Percentiles rank a stretch among this genome's conserved stretches.
These are phyloP conservation scores for Backusella luteola DNA, from an alignment of 192 early-diverging fungal genomes.

Conservation along the genomic window DNA sequence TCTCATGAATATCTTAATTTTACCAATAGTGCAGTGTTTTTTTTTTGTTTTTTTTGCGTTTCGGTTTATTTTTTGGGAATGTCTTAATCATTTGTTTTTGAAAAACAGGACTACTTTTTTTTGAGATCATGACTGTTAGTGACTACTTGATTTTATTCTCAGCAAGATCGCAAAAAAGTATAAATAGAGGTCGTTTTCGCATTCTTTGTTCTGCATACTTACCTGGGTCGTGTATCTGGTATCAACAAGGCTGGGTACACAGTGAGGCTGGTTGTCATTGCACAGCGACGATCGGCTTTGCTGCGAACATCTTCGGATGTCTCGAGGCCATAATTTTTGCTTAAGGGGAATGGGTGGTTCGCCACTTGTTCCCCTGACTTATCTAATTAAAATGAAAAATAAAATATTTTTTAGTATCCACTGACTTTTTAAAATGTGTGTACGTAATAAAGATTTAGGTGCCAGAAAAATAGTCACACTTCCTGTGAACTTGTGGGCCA, in stretches of 20 bases:
- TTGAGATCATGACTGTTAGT: neutral
- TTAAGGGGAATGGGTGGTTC: slow-evolving; percentile 20
- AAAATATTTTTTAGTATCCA: neutral
- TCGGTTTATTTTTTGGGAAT: neutral
- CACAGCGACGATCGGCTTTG: slow-evolving; percentile 23
- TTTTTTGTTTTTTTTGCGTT: no score
- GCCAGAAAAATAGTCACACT: neutral
- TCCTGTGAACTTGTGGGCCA: neutral
- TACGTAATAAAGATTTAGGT: no score
- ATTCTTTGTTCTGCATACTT: slow-evolving; percentile 22
- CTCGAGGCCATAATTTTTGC: slow-evolving; percentile 32
- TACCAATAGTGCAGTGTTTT: neutral
- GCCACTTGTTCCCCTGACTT: slow-evolving; percentile 15
- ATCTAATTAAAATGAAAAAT: slow-evolving; percentile 20
- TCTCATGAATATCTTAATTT: no score
- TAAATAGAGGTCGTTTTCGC: slow-evolving; percentile 7
- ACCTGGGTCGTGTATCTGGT: slow-evolving; percentile 32
- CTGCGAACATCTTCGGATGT: slow-evolving; percentile 33
- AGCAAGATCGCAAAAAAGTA: slow-evolving; percentile 9
- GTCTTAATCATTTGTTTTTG: neutral
- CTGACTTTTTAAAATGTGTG: neutral
- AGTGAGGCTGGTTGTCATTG: slow-evolving; percentile 25
- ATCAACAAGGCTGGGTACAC: slow-evolving; percentile 15
- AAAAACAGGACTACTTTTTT: neutral
- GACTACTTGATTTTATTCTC: neutral